Conservation (phyloP, 495 filamentous ascomycete species). For the Gamarada debralockiae region DNA sequence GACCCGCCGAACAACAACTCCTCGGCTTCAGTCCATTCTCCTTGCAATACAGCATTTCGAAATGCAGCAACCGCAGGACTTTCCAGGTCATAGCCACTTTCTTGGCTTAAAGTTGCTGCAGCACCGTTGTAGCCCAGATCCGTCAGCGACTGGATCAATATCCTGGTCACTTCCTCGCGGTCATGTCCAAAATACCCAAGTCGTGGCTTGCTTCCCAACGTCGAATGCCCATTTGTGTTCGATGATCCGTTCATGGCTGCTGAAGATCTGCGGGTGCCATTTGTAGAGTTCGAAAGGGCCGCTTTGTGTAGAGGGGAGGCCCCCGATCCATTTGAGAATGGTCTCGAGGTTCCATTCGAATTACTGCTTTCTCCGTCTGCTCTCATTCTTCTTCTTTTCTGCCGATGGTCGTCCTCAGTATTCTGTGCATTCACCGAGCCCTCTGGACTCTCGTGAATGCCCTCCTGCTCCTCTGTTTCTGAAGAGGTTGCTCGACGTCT, state of each 20-base stretch:
- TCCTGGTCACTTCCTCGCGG: constrained; percentile 88
- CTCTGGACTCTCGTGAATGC: constrained; percentile 8
- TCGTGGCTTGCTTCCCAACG: constrained; percentile 15
- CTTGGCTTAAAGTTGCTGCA: constrained; percentile 66
- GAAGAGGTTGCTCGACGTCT: constrained; percentile 17
- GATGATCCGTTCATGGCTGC: constrained; percentile 36
- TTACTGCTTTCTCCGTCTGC: constrained; percentile 22
- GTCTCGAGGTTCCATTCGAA: constrained; percentile 31
- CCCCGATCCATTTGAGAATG: constrained; percentile 36
- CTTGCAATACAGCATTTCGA: constrained; percentile 72
- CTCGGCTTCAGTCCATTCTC: constrained; percentile 84
- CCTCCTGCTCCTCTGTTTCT: constrained; percentile 14
- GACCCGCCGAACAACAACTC: constrained; percentile 64
- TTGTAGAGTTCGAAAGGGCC: constrained; percentile 30
- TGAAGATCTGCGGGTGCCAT: constrained; percentile 33
- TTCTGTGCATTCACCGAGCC: constrained; percentile 9
- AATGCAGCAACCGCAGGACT: constrained; percentile 81
- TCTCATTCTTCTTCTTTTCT: constrained; percentile 30
- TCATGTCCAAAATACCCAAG: constrained; percentile 68
- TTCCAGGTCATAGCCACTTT: constrained; percentile 89
- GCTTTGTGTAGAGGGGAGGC: constrained; percentile 24
- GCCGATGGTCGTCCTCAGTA: constrained; percentile 20
- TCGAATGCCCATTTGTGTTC: constrained; percentile 28
- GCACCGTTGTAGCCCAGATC: constrained; percentile 83
- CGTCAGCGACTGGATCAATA: constrained; percentile 84